Percentiles rank a stretch among this genome's conserved stretches.
phyloP scores from a whole-genome alignment of 306 rosid genomes.

The Gastrolobium villosum region DNA sequence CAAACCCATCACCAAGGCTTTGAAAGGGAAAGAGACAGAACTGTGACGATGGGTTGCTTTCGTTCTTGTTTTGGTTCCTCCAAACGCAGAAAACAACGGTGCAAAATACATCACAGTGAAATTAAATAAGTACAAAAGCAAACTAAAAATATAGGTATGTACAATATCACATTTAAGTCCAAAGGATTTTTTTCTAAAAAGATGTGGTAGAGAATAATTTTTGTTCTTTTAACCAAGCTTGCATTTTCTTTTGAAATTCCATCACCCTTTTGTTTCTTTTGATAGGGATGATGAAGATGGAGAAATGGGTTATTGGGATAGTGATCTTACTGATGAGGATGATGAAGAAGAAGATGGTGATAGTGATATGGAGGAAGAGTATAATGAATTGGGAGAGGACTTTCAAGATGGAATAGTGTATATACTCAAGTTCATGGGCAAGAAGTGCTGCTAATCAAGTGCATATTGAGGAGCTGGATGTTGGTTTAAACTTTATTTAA shows the following conservation, averaged over 20 bases:
- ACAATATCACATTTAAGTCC: no score
- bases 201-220: no score
- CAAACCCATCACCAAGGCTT: not conserved
- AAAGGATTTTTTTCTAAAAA: no score
- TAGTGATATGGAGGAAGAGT: constrained; percentile 59
- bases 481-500: no score
- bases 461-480: constrained; percentile 56
- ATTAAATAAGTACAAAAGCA: no score
- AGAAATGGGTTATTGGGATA: constrained; percentile 54
- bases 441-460: constrained; percentile 45
- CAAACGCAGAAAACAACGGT: constrained; percentile 54
- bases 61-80: constrained; percentile 79
- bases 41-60: constrained; percentile 82
- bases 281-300: constrained; percentile 76
- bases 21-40: constrained; percentile 24
- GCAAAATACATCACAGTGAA: constrained; percentile 62
- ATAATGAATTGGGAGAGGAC: constrained; percentile 34
- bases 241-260: constrained; percentile 9
- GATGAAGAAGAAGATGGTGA: constrained; percentile 43
- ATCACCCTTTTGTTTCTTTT: not conserved
- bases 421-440: constrained; percentile 17
- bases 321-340: constrained; percentile 64
- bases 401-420: constrained; percentile 51
- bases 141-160: no score
- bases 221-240: constrained; percentile 33